A percentile compares a stretch with the other conserved stretches of the same genome.
Conservation (phyloP, 2,329 filamentous ascomycete genomes). For the Didymellaceae sp. region DNA sequence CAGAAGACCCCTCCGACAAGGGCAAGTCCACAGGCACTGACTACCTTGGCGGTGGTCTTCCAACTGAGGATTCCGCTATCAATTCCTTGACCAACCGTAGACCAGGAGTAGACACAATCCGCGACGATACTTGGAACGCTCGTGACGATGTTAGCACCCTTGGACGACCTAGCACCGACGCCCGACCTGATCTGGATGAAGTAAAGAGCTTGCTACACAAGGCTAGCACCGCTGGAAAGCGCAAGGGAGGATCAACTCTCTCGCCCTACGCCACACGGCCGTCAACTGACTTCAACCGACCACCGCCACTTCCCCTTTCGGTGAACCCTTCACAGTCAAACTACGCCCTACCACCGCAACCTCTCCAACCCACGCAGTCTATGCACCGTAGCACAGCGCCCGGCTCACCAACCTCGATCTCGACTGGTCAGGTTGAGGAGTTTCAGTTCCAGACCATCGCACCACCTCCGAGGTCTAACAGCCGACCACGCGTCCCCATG, state of each 20-base stretch:
- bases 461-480: constrained; percentile 36
- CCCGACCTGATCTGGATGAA: constrained; percentile 54
- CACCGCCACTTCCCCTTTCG: constrained; percentile 41
- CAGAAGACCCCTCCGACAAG: constrained; percentile 32
- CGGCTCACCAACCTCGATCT: constrained; percentile 40
- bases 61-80: constrained; percentile 51
- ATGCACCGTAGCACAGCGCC: constrained; percentile 32
- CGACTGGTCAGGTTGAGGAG: constrained; percentile 42
- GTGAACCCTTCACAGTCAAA: constrained; percentile 24
- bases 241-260: constrained; percentile 41
- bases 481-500: constrained; percentile 23
- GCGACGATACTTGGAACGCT: constrained; percentile 55
- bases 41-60: constrained; percentile 37
- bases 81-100: constrained; percentile 53
- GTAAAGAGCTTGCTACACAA: constrained; percentile 54
- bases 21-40: constrained; percentile 43
- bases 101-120: constrained; percentile 51
- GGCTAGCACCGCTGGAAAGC: constrained; percentile 53
- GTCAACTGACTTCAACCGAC: constrained; percentile 29
- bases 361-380: constrained; percentile 23
- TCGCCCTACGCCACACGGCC: constrained; percentile 29
- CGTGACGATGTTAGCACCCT: constrained; percentile 48
- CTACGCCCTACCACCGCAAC: constrained; percentile 26
- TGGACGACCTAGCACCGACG: constrained; percentile 51
- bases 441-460: constrained; percentile 43